Percentiles rank a stretch among this genome's conserved stretches.
Evolutionary conservation across 139 green algal genomes (phyloP).

Genomic region (Chlorella ohadii): DNA sequence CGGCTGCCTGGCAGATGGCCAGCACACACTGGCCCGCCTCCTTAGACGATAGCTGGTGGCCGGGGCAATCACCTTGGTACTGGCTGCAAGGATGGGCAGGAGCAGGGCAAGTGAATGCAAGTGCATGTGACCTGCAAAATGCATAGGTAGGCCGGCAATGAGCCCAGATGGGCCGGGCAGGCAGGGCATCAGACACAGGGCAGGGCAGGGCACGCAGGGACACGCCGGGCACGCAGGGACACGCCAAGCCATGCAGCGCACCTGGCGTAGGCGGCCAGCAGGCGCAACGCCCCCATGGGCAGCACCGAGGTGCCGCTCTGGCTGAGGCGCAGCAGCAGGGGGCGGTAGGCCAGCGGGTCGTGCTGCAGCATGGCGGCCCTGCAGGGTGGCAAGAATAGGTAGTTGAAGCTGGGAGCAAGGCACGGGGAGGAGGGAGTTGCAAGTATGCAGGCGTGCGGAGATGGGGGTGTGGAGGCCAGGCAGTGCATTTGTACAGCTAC

Average conservation of each 20-base stretch:
- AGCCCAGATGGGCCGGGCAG: background rate
- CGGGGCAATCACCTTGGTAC: slow-evolving; percentile 25
- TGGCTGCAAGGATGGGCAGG: slow-evolving; percentile 20
- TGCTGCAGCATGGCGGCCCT: slow-evolving; percentile 27
- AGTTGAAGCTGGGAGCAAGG: no score
- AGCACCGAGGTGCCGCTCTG: slow-evolving; percentile 8
- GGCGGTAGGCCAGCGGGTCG: slow-evolving; percentile 33
- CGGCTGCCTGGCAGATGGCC: slow-evolving; percentile 38
- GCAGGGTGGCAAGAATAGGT: background rate
- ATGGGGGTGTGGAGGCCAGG: no score
- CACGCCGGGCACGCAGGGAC: no score
- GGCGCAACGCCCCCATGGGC: slow-evolving; percentile 30
- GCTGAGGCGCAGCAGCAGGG: slow-evolving; percentile 26
- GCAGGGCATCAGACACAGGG: no score
- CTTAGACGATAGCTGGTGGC: slow-evolving; percentile 33
- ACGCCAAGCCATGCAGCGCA: background rate
- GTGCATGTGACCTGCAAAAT: no score
- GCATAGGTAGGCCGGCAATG: background rate
- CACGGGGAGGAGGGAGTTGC: no score
- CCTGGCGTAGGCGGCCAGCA: slow-evolving; percentile 39
- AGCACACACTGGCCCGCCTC: slow-evolving; percentile 17
- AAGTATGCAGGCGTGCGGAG: no score
- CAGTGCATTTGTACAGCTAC: no score
- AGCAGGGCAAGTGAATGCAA: background rate
- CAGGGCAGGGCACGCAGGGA: no score